Evolutionary conservation across 1,139 yeast genomes (phyloP).

Genomic region (Taiozyma sp.): DNA sequence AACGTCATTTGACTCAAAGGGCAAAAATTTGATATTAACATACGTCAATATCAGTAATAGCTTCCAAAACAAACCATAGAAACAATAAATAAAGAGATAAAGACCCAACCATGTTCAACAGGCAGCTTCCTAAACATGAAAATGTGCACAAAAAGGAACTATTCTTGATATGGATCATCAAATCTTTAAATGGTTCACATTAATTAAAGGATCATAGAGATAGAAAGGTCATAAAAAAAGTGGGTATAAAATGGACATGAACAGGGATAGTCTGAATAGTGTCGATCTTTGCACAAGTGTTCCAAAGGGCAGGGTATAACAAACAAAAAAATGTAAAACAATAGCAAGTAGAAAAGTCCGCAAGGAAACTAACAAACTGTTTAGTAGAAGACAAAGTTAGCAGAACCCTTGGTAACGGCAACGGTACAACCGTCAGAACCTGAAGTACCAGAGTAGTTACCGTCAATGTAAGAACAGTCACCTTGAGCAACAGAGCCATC

Average conservation of each 20-base stretch:
- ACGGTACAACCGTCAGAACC: slow-evolving; percentile 86
- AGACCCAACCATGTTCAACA: neutral
- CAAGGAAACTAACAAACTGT: neutral
- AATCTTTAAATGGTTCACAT: neutral
- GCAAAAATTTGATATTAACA: neutral
- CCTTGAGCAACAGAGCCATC: slow-evolving; percentile 66
- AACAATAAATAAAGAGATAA: neutral
- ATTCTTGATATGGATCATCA: neutral
- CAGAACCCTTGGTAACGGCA: slow-evolving; percentile 77
- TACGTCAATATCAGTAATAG: neutral
- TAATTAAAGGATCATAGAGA: neutral
- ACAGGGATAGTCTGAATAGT: neutral
- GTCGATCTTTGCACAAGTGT: neutral
- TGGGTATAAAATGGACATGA: neutral
- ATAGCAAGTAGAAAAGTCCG: neutral
- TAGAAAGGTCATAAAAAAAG: neutral
- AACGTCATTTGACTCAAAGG: neutral
- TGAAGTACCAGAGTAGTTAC: slow-evolving; percentile 63
- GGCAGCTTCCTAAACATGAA: neutral
- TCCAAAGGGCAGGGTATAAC: neutral
- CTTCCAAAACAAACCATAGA: neutral
- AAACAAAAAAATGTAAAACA: neutral
- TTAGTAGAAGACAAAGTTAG: slow-evolving; percentile 37
- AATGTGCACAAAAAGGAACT: neutral
- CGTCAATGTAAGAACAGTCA: slow-evolving; percentile 74